Evolutionary conservation across 371 early-diverging fungal species (phyloP), one percentile per base, ranked within the genome.

Genomic region (Lichtheimia hyalospora): DNA sequence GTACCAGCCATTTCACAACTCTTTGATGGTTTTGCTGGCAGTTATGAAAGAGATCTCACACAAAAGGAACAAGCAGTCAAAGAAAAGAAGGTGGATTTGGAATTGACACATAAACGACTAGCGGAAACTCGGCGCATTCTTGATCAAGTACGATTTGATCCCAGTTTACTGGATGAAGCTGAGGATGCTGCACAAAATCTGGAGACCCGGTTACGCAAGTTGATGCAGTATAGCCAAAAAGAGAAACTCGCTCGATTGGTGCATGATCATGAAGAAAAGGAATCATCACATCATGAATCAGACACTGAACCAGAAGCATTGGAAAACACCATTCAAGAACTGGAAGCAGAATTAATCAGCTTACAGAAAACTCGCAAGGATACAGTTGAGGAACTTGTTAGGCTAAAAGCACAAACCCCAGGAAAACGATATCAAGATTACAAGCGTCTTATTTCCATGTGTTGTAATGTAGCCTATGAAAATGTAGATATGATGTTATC

Each of bases 381-480:
- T 24, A 49, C 61, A 25, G 69, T 71, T 3, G 66, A 71, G 7
- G 52, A 57, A 24, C 25, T 75, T 12, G 54, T 70, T 13, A 23
- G 53, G 4, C 44, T 75, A 3, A 51, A 60, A 49, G 46, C 68
- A 10, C 63, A 67, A 21, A 63, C 64, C 20, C 76, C 81, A 0
- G 64, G 64, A 23, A 68, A 69, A 43, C 58, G 68, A 16, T 75
- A 74, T 57, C 77, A 76, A 60, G 74, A 80, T 21, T 80, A 80
- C 52, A 80, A 77, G 28, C 71, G 77, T 10, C 44, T 80, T 15
- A 80, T 80, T 34, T 73, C 75, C 23, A 71, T 75, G 65, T 80
- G 77, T 18, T 80, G 81, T 49, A 75, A 72, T 40, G 77, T 80
- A 5, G 64, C 71, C 3, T 76, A 77, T 54, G 77, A 80, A 51